Percentiles rank a stretch among this genome's conserved stretches.
Conservation (phyloP, 1,139 yeast species). For the Blastobotrys apis region DNA sequence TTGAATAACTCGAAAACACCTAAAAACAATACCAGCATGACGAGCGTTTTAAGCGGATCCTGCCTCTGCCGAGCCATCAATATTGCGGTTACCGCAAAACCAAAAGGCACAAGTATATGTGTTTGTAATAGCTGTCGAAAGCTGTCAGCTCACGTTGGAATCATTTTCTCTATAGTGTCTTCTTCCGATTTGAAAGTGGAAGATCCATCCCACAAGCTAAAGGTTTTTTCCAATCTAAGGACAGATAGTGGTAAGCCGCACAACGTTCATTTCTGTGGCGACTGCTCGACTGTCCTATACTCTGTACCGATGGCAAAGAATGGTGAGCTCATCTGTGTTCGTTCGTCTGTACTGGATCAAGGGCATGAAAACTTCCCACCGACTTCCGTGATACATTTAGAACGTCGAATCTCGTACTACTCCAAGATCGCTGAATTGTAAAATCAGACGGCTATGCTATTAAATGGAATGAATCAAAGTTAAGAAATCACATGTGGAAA, state of each 20-base stretch:
- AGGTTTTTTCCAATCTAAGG: conserved; percentile 20
- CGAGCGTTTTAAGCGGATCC: too few relatives aligned
- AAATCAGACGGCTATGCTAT: too few relatives aligned
- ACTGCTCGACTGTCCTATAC: conserved; percentile 29
- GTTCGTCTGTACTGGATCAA: too few relatives aligned
- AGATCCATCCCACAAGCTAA: conserved; percentile 20
- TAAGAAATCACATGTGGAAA: too few relatives aligned
- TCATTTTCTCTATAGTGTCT: conserved; percentile 23
- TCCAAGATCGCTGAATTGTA: too few relatives aligned
- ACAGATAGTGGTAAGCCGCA: conserved; percentile 31
- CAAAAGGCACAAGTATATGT: conserved; percentile 24
- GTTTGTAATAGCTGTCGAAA: conserved; percentile 33
- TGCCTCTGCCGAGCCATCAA: conserved; percentile 4
- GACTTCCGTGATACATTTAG: too few relatives aligned
- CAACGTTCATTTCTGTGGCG: conserved; percentile 27
- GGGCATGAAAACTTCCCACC: too few relatives aligned
- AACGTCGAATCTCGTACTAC: too few relatives aligned
- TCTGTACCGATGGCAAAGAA: conserved; percentile 28
- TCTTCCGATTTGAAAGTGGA: conserved; percentile 22
- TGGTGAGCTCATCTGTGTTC: conserved; percentile 15
- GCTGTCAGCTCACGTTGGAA: conserved; percentile 32
- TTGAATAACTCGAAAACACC: too few relatives aligned
- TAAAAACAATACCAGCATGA: too few relatives aligned
- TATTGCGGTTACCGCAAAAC: conserved; percentile 16
- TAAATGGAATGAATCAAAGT: too few relatives aligned